Base-by-base conservation (phyloP, 2,329 filamentous ascomycete genomes). In the Didymella pinodella region DNA sequence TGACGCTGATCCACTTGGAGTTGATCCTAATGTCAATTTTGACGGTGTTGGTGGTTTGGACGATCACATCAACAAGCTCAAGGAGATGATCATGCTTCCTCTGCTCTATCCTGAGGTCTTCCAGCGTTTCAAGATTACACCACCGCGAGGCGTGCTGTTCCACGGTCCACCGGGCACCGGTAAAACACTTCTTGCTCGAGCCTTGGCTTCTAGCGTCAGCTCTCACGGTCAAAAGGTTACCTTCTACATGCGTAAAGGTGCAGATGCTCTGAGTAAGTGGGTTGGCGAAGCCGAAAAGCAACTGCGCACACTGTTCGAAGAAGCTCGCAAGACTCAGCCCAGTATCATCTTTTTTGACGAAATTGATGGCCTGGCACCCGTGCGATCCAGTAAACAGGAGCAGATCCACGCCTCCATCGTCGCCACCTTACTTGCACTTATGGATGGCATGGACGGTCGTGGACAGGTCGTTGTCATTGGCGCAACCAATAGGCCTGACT, bases 261-360 rank as follows among this genome's bases (percentile, higher is more conserved):
- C 95, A 25, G 95, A 99, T 84, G 93, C 93, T 16, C 82, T 99
- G 62, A 97, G 93, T 78, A 99, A 99, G 79, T 99, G 95, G 95
- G 95, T 99, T 51, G 95, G 95, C 74, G 95, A 99, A 78, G 95
- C 96, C 10, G 95, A 99, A 79, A 90, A 94, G 78, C 95, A 99
- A 75, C 86, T 99, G 53, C 89, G 95, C 45, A 81, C 98, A 57
- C 84, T 99, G 5, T 99, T 99, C 65, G 95, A 98, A 70, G 95
- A 99, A 78, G 95, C 95, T 16, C 86, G 94, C 62, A 95, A 93
- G 76, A 98, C 90, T 1, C 95, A 99, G 72, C 95, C 95, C 0
- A 98, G 94, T 76, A 99, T 99, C 78, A 99, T 99, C 76, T 99
- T 99, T 82, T 98, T 99, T 69, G 95, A 99, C 75, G 95, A 99